These are phyloP conservation scores for Leccinum subtestaceum DNA, from an alignment of 768 basidiomycete genomes.

Conservation along the genomic window DNA sequence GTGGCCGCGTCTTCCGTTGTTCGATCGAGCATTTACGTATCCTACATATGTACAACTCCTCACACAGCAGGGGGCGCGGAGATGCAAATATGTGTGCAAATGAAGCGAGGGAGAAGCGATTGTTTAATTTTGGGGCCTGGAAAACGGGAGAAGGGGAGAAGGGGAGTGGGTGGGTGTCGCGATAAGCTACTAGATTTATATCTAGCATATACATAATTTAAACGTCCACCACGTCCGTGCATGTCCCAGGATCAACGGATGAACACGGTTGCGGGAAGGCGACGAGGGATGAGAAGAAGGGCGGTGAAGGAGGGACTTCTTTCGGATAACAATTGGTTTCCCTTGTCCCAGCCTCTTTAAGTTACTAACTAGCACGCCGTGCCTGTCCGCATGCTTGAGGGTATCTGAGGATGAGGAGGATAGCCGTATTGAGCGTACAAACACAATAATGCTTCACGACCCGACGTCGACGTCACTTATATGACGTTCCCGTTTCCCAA, in stretches of 20 bases:
- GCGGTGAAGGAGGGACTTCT: not conserved
- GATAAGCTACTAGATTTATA: constrained; percentile 20
- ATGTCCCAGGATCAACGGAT: constrained; percentile 6
- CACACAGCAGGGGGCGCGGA: not conserved
- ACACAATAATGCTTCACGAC: not conserved
- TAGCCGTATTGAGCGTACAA: not conserved
- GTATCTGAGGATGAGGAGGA: constrained; percentile 2
- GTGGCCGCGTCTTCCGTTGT: too few relatives aligned
- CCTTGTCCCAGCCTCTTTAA: not conserved
- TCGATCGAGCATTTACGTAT: too few relatives aligned
- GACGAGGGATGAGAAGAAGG: not conserved
- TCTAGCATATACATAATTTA: constrained; percentile 9
- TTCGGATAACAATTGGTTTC: not conserved
- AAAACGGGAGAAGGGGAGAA: not conserved
- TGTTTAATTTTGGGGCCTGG: not conserved
- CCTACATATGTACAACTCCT: too few relatives aligned
- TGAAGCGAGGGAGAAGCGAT: not conserved
- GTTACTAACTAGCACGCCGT: not conserved
- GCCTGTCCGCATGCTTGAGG: not conserved
- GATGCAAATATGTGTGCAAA: not conserved
- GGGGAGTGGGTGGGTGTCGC: not conserved
- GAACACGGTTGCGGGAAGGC: not conserved
- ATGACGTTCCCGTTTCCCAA: constrained; percentile 2
- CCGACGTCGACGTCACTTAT: not conserved
- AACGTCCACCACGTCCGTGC: not conserved